A percentile compares a stretch with the other conserved stretches of the same genome.
phyloP scores from a whole-genome alignment of 164 flowering plant genomes.

The Brasenia schreberi region DNA sequence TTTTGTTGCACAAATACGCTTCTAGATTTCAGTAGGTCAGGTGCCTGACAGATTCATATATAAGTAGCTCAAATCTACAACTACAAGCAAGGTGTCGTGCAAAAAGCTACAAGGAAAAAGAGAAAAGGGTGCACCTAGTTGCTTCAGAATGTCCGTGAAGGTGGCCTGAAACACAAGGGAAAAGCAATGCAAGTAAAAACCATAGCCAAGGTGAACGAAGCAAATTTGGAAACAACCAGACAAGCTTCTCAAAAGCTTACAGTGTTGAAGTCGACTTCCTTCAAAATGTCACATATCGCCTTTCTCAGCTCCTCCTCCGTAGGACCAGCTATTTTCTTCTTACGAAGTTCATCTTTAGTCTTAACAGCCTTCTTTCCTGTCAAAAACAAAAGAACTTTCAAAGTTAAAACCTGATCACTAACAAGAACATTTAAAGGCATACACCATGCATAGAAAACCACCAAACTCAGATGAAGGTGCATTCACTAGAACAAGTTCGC shows the following conservation, averaged over 20 bases:
- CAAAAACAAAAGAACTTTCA: neutral
- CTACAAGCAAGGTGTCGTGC: too few species aligned
- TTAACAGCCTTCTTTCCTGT: constrained; percentile 28
- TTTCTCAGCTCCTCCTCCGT: constrained; percentile 52
- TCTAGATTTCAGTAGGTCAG: too few species aligned
- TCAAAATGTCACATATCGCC: constrained; percentile 71
- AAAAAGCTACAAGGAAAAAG: neutral
- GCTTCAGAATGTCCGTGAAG: constrained; percentile 17
- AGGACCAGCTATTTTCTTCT: constrained; percentile 30
- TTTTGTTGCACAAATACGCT: too few species aligned
- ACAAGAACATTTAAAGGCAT: too few species aligned
- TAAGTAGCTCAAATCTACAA: too few species aligned
- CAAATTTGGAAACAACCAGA: neutral
- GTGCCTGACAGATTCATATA: too few species aligned
- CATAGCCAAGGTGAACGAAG: too few species aligned
- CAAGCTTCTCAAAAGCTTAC: constrained; percentile 23
- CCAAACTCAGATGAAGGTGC: too few species aligned
- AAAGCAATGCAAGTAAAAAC: neutral
- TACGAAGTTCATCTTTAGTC: constrained; percentile 43
- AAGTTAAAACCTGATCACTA: too few species aligned
- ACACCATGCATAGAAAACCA: too few species aligned
- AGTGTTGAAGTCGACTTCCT: constrained; percentile 86
- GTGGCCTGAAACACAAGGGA: constrained; percentile 12
- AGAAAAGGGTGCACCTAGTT: constrained; percentile 5
- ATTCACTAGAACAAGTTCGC: too few species aligned